Conservation (phyloP, 1,139 yeast species). For the Zygosaccharomyces sapae region DNA sequence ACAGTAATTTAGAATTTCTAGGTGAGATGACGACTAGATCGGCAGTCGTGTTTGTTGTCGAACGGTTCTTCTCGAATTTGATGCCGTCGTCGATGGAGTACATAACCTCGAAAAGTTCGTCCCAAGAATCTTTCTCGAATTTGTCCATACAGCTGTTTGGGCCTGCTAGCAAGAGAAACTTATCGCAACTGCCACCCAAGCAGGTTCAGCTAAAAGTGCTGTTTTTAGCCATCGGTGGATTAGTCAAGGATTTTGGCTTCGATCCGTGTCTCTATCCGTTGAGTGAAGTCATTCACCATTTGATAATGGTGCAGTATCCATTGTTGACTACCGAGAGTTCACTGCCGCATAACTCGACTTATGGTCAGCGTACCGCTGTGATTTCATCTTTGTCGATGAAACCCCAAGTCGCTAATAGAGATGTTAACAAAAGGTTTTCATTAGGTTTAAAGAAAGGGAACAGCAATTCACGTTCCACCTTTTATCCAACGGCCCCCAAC, state of each 20-base stretch:
- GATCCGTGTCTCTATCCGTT: constrained; percentile 58
- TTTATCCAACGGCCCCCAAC: constrained; percentile 37
- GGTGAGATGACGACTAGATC: constrained; percentile 56
- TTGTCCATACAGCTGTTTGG: constrained; percentile 25
- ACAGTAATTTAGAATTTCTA: constrained; percentile 46
- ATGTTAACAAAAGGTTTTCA: constrained; percentile 30
- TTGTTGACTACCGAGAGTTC: constrained; percentile 27
- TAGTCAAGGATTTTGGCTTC: constrained; percentile 77
- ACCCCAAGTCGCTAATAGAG: constrained; percentile 35
- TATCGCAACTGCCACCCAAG: constrained; percentile 18
- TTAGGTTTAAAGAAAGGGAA: constrained; percentile 30
- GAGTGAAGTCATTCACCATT: constrained; percentile 62
- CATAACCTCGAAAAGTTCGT: constrained; percentile 48
- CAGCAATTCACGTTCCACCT: constrained; percentile 35
- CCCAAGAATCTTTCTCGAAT: constrained; percentile 22
- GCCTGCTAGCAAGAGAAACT: constrained; percentile 25
- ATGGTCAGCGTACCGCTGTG: constrained; percentile 20
- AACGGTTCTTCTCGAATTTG: constrained; percentile 48
- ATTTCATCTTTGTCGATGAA: constrained; percentile 33
- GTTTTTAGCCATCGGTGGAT: constrained; percentile 60
- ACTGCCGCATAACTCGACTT: constrained; percentile 9
- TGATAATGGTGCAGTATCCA: constrained; percentile 63
- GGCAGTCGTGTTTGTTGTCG: constrained; percentile 58
- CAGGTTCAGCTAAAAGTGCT: constrained; percentile 36
- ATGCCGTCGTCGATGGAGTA: constrained; percentile 51